phyloP scores from a whole-genome alignment of 2,329 filamentous ascomycete genomes.

The Sporothrix dimorphospora region DNA sequence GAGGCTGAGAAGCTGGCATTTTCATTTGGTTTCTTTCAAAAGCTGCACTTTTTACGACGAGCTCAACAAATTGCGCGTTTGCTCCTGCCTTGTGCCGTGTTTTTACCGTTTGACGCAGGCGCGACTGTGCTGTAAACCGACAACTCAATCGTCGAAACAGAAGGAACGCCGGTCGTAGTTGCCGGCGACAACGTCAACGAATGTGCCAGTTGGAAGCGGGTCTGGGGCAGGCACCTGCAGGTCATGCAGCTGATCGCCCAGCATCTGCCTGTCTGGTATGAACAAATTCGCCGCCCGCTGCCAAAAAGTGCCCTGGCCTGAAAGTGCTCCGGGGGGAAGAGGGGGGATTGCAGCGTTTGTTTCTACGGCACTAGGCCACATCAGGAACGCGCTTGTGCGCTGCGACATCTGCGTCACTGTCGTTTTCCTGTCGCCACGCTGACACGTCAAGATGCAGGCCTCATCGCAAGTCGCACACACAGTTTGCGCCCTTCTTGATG shows the following conservation, averaged over 20 bases:
- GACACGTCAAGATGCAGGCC: neutral
- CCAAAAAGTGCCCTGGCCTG: neutral
- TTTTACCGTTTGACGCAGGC: neutral
- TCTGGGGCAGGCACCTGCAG: neutral
- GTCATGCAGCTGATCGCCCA: constrained; percentile 3
- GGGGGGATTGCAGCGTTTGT: neutral
- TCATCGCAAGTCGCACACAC: neutral
- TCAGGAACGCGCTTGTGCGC: constrained; percentile 5
- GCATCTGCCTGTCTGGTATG: constrained; percentile 16
- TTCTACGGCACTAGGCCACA: neutral
- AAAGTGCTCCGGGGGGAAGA: neutral
- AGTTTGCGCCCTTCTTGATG: neutral
- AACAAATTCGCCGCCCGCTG: neutral
- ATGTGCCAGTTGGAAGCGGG: neutral
- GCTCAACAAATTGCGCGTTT: neutral
- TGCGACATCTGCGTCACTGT: constrained; percentile 6
- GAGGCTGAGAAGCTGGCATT: neutral
- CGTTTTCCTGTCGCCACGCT: neutral
- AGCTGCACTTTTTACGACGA: neutral
- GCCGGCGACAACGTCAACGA: neutral
- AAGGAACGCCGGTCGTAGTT: constrained; percentile 8
- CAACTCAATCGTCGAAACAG: neutral
- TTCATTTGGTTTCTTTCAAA: neutral
- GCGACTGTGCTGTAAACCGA: neutral
- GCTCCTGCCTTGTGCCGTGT: neutral